Evolutionary conservation across 2,329 filamentous ascomycete species (phyloP), one percentile per base, ranked within the genome.

Genomic region (Domatiomyces catenatus): DNA sequence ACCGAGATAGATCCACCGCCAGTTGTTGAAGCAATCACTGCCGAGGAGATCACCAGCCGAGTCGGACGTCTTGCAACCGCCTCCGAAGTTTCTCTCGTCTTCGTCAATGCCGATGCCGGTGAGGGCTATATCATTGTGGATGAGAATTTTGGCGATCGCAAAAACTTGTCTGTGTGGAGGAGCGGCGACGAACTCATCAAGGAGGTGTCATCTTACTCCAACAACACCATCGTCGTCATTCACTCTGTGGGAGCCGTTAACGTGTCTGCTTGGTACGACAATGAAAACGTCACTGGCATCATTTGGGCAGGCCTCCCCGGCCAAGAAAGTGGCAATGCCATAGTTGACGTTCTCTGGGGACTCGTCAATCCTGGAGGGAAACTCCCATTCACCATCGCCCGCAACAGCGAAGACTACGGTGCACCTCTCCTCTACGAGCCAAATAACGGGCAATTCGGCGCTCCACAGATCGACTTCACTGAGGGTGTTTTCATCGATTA

Each of bases 141-240:
- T 55, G 83, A 79, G 49, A 95, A 95, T 64, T 71, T 75, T 52
- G 92, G 92, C 52, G 90, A 96, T 66, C 83, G 92, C 49, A 88
- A 89, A 61, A 95, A 98, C 68, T 73, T 98, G 39, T 94, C 88
- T 0, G 73, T 94, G 0, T 96, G 90, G 90, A 75, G 82, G 53
- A 76, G 81, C 52, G 89, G 86, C 42, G 87, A 96, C 49, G 74
- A 76, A 0, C 69, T 96, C 50, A 84, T 96, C 67, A 76, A 84
- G 67, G 87, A 84, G 46, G 86, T 94, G 8, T 81, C 86, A 0
- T 74, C 80, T 6, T 64, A 80, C 54, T 89, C 83, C 73, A 80
- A 83, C 70, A 94, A 95, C 74, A 94, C 88, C 10, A 83, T 96
- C 53, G 86, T 96, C 15, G 79, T 95, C 51, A 83, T 96, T 52